These are phyloP conservation scores for Suillus lakei DNA, from an alignment of 768 basidiomycete genomes.

Conservation along the genomic window DNA sequence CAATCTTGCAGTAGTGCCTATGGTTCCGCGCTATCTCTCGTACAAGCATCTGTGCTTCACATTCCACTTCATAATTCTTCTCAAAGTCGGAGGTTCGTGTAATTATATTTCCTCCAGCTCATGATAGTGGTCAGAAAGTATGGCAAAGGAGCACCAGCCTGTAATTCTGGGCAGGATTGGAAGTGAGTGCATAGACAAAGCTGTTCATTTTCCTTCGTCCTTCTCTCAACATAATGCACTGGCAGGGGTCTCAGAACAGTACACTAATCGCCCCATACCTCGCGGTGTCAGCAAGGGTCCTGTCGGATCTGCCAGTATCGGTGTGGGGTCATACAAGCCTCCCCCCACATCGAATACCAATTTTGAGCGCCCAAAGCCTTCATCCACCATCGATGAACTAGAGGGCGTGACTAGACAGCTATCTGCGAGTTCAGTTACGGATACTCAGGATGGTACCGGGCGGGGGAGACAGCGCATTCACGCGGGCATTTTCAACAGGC, in stretches of 20 bases:
- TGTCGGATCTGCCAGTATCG: conserved; percentile 21
- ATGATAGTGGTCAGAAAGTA: conserved; percentile 28
- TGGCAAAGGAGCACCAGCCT: conserved; percentile 41
- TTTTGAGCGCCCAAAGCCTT: conserved; percentile 23
- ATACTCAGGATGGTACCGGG: conserved; percentile 25
- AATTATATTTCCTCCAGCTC: background rate
- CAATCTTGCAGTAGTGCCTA: too few species aligned
- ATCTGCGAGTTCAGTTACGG: conserved; percentile 19
- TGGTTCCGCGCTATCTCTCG: background rate
- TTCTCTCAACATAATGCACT: conserved; percentile 14
- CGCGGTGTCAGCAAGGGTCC: conserved; percentile 22
- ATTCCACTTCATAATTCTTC: background rate
- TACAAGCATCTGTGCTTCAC: background rate
- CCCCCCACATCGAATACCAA: conserved; percentile 27
- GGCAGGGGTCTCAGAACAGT: background rate
- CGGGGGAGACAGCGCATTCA: conserved; percentile 33
- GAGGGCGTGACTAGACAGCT: conserved; percentile 23
- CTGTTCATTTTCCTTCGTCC: conserved; percentile 7
- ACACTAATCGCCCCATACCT: conserved; percentile 11
- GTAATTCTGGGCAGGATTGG: conserved; percentile 55
- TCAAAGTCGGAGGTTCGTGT: background rate
- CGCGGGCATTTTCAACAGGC: conserved; percentile 36
- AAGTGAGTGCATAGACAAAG: conserved; percentile 35
- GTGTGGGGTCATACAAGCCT: conserved; percentile 28
- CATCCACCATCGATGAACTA: conserved; percentile 30